phyloP scores from a whole-genome alignment of 1,139 yeast genomes.

The Eremothecium coryli region DNA sequence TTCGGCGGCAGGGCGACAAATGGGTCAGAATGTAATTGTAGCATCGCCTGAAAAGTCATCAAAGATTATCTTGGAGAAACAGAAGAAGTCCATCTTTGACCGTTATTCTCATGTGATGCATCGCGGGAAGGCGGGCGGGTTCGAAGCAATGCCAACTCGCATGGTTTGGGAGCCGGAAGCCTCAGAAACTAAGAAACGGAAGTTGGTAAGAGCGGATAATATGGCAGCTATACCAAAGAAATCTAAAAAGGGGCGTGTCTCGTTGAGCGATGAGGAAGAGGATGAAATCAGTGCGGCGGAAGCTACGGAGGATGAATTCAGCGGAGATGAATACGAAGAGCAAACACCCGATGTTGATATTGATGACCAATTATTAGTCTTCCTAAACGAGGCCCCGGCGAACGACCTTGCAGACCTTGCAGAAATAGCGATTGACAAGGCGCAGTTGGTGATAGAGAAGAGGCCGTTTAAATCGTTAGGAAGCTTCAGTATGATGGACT shows the following conservation, averaged over 20 bases:
- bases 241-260: conserved; percentile 10
- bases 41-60: conserved; percentile 34
- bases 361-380: conserved; percentile 61
- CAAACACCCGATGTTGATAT: conserved; percentile 38
- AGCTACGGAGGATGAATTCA: conserved; percentile 39
- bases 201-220: conserved; percentile 26
- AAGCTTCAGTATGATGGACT: conserved; percentile 36
- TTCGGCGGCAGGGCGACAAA: conserved; percentile 5
- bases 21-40: not conserved
- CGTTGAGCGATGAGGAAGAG: conserved; percentile 27
- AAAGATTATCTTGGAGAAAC: conserved; percentile 48
- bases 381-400: conserved; percentile 66
- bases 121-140: conserved; percentile 10
- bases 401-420: conserved; percentile 77
- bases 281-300: conserved; percentile 31
- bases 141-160: conserved; percentile 19
- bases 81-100: conserved; percentile 42
- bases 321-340: conserved; percentile 33
- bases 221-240: conserved; percentile 11
- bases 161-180: conserved; percentile 17
- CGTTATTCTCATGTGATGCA: conserved; percentile 28
- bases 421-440: conserved; percentile 58
- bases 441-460: conserved; percentile 47
- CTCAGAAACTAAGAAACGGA: conserved; percentile 20
- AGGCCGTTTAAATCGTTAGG: conserved; percentile 69